A percentile compares a stretch with the other conserved stretches of the same genome.
phyloP scores from a whole-genome alignment of 1,139 yeast species.

The Yamadazyma membranifaciens region DNA sequence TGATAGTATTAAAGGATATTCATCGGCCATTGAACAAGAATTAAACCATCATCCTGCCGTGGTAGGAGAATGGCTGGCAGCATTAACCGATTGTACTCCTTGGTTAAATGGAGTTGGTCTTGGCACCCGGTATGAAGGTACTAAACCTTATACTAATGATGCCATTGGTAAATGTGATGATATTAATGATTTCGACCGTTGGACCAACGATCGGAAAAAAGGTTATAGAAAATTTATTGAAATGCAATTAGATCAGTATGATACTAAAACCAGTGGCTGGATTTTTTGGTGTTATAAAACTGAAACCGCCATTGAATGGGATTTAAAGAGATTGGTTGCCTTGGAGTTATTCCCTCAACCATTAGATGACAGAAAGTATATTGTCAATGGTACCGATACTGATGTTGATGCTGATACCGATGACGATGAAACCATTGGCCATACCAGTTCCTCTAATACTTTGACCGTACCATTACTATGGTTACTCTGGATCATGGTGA shows the following conservation, averaged over 20 bases:
- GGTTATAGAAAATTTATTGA: constrained; percentile 72
- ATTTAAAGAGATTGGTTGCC: constrained; percentile 53
- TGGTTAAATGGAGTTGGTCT: constrained; percentile 91
- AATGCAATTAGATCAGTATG: constrained; percentile 87
- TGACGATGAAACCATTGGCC: constrained; percentile 1
- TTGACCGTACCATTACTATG: background rate
- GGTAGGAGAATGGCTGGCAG: constrained; percentile 93
- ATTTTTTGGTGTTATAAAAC: constrained; percentile 94
- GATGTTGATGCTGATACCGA: constrained; percentile 11
- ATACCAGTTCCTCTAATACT: too few species aligned
- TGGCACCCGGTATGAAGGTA: constrained; percentile 81
- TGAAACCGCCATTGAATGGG: constrained; percentile 89
- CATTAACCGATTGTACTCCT: constrained; percentile 86
- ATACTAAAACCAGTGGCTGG: constrained; percentile 70
- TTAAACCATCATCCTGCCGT: constrained; percentile 70
- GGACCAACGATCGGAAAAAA: constrained; percentile 57
- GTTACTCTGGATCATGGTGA: background rate
- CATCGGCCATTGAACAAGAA: constrained; percentile 49
- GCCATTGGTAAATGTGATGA: constrained; percentile 65
- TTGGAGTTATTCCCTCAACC: constrained; percentile 62
- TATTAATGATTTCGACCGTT: constrained; percentile 52
- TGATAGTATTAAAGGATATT: constrained; percentile 60
- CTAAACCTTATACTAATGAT: constrained; percentile 42
- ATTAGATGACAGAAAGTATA: constrained; percentile 42
- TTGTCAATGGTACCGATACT: constrained; percentile 37